A percentile compares a stretch with the other conserved stretches of the same genome.
phyloP scores from a whole-genome alignment of 345 rosid species.

The Ceriops zippeliana region DNA sequence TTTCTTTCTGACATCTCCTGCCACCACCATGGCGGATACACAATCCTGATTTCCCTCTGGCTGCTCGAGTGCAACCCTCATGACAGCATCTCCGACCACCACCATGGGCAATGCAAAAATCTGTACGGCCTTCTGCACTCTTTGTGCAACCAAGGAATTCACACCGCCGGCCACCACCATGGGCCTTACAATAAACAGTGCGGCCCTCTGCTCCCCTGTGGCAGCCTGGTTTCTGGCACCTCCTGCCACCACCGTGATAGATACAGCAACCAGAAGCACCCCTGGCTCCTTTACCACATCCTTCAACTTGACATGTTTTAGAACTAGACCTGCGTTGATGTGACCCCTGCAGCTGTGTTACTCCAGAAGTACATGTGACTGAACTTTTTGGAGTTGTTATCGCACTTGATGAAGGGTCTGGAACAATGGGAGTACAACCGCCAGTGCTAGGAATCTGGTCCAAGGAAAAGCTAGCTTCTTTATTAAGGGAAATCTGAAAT shows the following conservation, averaged over 20 bases:
- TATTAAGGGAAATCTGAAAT: slow-evolving; percentile 31
- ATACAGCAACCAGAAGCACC: slow-evolving; percentile 97
- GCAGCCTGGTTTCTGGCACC: slow-evolving; percentile 87
- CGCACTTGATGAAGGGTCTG: slow-evolving; percentile 66
- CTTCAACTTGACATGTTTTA: slow-evolving; percentile 83
- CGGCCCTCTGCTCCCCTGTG: slow-evolving; percentile 98
- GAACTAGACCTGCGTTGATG: slow-evolving; percentile 52
- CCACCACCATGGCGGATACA: slow-evolving; percentile 99
- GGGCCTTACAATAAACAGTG: slow-evolving; percentile 97
- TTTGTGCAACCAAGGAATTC: slow-evolving; percentile 95
- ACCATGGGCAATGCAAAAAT: slow-evolving; percentile 92
- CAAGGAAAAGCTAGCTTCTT: slow-evolving; percentile 43
- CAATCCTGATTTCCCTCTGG: slow-evolving; percentile 90
- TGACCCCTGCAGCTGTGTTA: slow-evolving; percentile 54
- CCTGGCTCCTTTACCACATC: slow-evolving; percentile 98
- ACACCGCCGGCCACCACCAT: slow-evolving; percentile 96
- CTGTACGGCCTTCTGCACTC: slow-evolving; percentile 98
- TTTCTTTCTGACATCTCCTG: slow-evolving; percentile 84
- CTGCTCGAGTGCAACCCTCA: slow-evolving; percentile 84
- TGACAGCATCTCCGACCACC: slow-evolving; percentile 91
- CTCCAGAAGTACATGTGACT: slow-evolving; percentile 76
- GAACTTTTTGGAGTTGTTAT: slow-evolving; percentile 62
- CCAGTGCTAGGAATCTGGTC: slow-evolving; percentile 36
- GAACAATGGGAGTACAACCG: slow-evolving; percentile 34
- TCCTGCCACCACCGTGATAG: slow-evolving; percentile 95